Evolutionary conservation across 1,139 yeast genomes (phyloP), one percentile per base, ranked within the genome.

Genomic region (Suhomyces kunorum): DNA sequence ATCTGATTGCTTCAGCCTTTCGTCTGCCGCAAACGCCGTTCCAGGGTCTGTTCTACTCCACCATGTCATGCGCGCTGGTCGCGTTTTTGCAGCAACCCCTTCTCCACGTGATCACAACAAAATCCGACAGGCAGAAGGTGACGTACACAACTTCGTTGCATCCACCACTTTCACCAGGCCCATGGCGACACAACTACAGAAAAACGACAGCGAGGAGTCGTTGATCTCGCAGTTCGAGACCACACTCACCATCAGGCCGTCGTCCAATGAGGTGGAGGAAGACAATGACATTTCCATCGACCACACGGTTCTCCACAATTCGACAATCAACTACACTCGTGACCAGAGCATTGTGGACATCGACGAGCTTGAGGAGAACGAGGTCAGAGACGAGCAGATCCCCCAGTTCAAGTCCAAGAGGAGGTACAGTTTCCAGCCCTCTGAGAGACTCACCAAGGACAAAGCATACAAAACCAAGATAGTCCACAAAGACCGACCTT

Each of bases 151-250:
- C 18, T 16, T 15, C 28, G 12, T 12, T 13, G 12, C 28, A 4
- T 12, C 8, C 6, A 3, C 15, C 12, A 9, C 28, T 25, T 25
- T 9, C 15, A 25, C 15, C 39, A 14, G 11, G n/a, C 28, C 18
- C 11, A 38, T 38, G 40, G 32, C 34, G 14, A 26, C 28, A n/a
- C 34, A 22, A 3, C 34, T 40, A 28, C 40, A 36, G 23, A 30
- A 37, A 18, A 63, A 68, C 44, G 74, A 70, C 48, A 68, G 70
- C 43, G 76, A 71, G 48, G 74, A 69, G 45, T 71, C 77, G 31
- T 63, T 72, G 49, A 68, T 72, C 43, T 66, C 76, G 7, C 76
- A 71, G 49, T 72, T 72, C 48, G 78, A 72, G 51, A 72, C 78
- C 5, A 72, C 77, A 1, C 61, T 72, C 38, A 68, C 72, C 19